Conservation (phyloP, 768 basidiomycete genomes). For the Pleurotus tuoliensis region DNA sequence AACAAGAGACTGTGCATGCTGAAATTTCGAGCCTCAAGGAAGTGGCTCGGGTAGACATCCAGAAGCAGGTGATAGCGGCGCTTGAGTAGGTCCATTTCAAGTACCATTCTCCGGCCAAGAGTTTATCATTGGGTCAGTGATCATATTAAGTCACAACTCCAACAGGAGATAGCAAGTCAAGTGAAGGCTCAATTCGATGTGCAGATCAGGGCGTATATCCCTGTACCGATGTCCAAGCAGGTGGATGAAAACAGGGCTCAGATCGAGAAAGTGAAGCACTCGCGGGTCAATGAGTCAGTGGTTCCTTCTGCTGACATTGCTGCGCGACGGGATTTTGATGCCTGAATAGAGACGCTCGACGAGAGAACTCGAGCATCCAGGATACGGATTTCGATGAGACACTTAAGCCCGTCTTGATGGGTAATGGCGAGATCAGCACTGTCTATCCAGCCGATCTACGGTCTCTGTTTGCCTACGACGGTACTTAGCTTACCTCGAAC, state of each 20-base stretch:
- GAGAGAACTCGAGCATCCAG: slow-evolving; percentile 36
- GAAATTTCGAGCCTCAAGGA: slow-evolving; percentile 12
- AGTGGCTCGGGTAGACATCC: slow-evolving; percentile 20
- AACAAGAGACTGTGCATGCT: background rate
- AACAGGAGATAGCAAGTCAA: slow-evolving; percentile 36
- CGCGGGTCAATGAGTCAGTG: slow-evolving; percentile 53
- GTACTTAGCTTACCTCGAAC: slow-evolving; percentile 29
- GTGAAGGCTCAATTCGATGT: slow-evolving; percentile 41
- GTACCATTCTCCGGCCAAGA: background rate
- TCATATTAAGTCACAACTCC: slow-evolving; percentile 35
- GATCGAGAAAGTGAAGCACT: slow-evolving; percentile 37
- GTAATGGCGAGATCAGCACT: slow-evolving; percentile 42
- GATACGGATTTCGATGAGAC: slow-evolving; percentile 37
- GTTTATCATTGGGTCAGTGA: slow-evolving; percentile 17
- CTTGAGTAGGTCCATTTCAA: slow-evolving; percentile 25
- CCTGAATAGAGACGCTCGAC: slow-evolving; percentile 40
- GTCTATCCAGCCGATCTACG: slow-evolving; percentile 47
- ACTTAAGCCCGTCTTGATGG: slow-evolving; percentile 42
- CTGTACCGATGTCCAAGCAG: slow-evolving; percentile 42
- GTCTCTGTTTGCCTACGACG: slow-evolving; percentile 48
- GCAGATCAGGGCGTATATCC: slow-evolving; percentile 47
- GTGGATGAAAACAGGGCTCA: slow-evolving; percentile 37
- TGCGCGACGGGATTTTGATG: background rate
- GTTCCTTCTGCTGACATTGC: background rate
- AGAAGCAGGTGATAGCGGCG: slow-evolving; percentile 17